Evolutionary conservation across 1,284 basidiomycete species (phyloP), one percentile per base, ranked within the genome.

Genomic region (Megacollybia platyphylla): DNA sequence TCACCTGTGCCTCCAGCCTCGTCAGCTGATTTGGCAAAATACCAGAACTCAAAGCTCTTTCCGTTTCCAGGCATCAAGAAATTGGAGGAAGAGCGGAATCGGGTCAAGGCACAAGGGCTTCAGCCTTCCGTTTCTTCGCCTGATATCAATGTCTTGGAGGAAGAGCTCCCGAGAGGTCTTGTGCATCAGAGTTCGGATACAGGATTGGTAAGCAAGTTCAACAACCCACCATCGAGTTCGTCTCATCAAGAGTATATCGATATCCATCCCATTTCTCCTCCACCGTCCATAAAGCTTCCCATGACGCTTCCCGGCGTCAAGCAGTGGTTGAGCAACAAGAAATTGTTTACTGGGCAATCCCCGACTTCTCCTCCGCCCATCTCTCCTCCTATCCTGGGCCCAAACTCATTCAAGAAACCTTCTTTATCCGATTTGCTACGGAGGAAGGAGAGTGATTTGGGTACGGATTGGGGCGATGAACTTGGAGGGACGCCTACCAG

Each of bases 21-120:
- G 13, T 68, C 75, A 13, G 70, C 70, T 15, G 69, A 70, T 51
- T 52, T 68, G 54, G 57, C 63, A 7, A 70, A 75, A 54, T 88
- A 89, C 57, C 71, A 72, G 43, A 79, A 86, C 52, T 70, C 81
- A 26, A 93, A 93, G 57, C 67, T 93, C 15, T 87, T 86, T 57
- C 89, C 89, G 0, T 93, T 93, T 69, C 88, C 89, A 4, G 87
- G 85, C 27, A 81, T 91, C 53, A 71, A 76, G 49, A 73, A 73
- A 49, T 67, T 89, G 28, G 81, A 88, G 56, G 80, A 84, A 54
- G 75, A 82, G 53, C 70, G 76, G 39, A 73, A 69, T 46, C 70
- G 76, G 34, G 68, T 67, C 39, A 71, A 71, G 47, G 71, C 67
- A 2, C 13, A 38, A 56, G 75, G 36, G 65, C 58, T 57, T 40